These are phyloP conservation scores for Chalaropsis ovoidea DNA, from an alignment of 2,329 filamentous ascomycete species.

Conservation along the genomic window DNA sequence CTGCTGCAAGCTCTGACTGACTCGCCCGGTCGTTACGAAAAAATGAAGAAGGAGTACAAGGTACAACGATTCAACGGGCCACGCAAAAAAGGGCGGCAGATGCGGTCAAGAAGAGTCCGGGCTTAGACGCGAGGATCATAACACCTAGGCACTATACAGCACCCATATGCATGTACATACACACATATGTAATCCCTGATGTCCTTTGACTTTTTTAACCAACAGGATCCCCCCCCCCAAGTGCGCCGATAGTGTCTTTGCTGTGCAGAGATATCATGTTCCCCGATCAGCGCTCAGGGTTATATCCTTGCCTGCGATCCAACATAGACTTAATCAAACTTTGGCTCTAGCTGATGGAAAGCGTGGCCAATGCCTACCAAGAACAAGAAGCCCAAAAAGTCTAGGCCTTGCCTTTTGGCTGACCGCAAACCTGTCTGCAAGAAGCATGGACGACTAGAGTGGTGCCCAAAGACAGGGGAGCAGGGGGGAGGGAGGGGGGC, in stretches of 20 bases:
- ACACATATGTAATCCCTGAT: neutral
- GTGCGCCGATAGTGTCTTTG: neutral
- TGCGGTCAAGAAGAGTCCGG: constrained; percentile 11
- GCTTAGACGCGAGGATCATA: constrained; percentile 13
- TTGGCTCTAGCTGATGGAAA: neutral
- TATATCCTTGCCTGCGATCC: neutral
- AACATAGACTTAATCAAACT: neutral
- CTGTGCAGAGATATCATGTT: constrained; percentile 2
- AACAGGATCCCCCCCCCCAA: constrained; percentile 4
- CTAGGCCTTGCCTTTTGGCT: neutral
- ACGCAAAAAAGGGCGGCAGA: neutral
- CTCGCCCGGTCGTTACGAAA: too few relatives aligned
- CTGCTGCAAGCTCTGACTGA: too few relatives aligned
- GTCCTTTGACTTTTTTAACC: neutral
- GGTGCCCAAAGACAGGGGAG: neutral
- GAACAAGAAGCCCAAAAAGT: neutral
- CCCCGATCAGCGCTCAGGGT: constrained; percentile 9
- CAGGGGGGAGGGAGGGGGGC: too few relatives aligned
- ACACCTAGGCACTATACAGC: neutral
- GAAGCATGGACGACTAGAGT: neutral
- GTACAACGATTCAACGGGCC: neutral
- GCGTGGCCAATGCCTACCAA: neutral
- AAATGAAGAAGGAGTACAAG: neutral
- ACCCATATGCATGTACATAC: neutral
- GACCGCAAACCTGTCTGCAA: neutral